Evolutionary conservation across 75 land plant genomes (phyloP), one percentile per base, ranked within the genome.

Genomic region (Picea sitchensis): DNA sequence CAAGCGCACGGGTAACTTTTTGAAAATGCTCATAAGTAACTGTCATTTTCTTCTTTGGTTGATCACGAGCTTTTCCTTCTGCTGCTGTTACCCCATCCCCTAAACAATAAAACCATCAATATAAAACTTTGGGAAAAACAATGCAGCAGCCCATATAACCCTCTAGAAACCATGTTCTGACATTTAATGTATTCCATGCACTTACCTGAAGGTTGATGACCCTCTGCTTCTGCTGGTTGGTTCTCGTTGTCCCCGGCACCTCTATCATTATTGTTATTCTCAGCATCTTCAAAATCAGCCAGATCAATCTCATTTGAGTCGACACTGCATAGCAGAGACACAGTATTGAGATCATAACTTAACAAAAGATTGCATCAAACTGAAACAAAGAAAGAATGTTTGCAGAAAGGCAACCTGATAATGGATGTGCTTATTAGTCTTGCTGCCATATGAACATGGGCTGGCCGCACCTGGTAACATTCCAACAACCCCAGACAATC

Each of bases 241-340:
- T 82, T 76, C 67, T 79, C 68, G 23, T 81, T 34, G 61, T 34
- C 86, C 69, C 26, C 84, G 56, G 80, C 79, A 77, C 36, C 75
- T 41, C 38, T 83, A 75, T 77, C 80, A 78, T 76, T 87, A 61
- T 77, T 78, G 54, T 65, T 78, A 68, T 75, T 86, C 26, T 83
- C 76, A 30, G 86, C 87, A 14, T 88, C 93, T 85, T 89, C 88
- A 61, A 82, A 90, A 82, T 91, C 95, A 75, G 95, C 94, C 32
- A 97, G 84, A 80, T 97, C 99, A 80, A 97, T 90, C 80, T 89
- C 99, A 80, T 90, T 87, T 11, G 99, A 93, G 74, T 98, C 98
- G 60, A 98, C 99, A 88, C 99, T 98, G 93, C 83, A 88, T 26
- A 76, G 36, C 11, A 41, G 51, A 13, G 73, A 71, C 18, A 51